Percentiles rank a stretch among this genome's conserved stretches.
phyloP scores from a whole-genome alignment of 129 eudicot species.

The sunflower (Helianthus annuus) region DNA sequence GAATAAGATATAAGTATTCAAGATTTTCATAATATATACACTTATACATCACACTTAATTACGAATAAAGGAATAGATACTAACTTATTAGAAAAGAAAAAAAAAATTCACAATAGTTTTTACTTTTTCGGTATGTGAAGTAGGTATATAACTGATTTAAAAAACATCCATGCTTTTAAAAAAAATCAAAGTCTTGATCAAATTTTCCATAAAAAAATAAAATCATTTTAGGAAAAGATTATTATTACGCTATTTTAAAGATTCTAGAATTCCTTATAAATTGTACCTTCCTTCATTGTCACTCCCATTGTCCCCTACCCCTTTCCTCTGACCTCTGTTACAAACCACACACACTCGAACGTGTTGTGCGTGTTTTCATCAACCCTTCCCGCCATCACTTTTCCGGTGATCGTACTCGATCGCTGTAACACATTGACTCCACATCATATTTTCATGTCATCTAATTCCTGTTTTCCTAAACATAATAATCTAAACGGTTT shows the following conservation, averaged over 20 bases:
- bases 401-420: constrained; percentile 12
- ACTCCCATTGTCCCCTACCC: constrained; percentile 11
- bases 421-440: background rate
- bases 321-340: background rate
- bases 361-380: constrained; percentile 8
- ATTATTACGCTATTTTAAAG: background rate
- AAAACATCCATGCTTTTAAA: background rate
- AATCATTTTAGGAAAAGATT: background rate
- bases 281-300: constrained; percentile 8
- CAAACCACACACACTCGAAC: constrained; percentile 22
- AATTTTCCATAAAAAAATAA: background rate
- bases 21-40: too few species aligned
- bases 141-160: background rate
- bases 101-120: too few species aligned
- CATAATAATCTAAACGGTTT: too few species aligned
- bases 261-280: constrained; percentile 22
- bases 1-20: too few species aligned
- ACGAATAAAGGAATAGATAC: too few species aligned
- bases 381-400: background rate
- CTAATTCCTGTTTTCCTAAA: too few species aligned
- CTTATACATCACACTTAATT: too few species aligned
- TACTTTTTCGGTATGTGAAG: background rate
- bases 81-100: too few species aligned
- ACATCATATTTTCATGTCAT: constrained; percentile 4
- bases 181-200: background rate